These are phyloP conservation scores for Gastrolobium villosum DNA, from an alignment of 306 rosid species.

Conservation along the genomic window DNA sequence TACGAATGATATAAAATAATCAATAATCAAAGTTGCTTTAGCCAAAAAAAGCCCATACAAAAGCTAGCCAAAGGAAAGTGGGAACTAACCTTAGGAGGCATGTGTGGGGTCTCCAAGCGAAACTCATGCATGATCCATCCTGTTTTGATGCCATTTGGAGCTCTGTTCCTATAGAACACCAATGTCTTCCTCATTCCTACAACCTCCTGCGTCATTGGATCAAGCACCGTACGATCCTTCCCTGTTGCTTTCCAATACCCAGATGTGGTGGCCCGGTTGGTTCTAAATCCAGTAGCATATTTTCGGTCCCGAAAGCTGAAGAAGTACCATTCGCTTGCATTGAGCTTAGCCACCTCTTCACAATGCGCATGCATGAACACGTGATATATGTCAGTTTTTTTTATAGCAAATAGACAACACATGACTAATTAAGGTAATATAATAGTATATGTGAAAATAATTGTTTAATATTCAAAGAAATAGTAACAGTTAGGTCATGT, in stretches of 20 bases:
- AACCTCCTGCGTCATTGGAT: constrained; percentile 69
- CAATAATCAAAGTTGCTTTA: too few species aligned
- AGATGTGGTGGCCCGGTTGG: constrained; percentile 82
- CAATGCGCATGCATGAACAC: background rate
- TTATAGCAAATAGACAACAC: constrained; percentile 29
- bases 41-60: background rate
- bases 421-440: constrained; percentile 29
- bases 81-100: constrained; percentile 90
- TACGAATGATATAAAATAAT: too few species aligned
- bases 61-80: background rate
- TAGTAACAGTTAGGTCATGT: constrained; percentile 33
- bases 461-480: constrained; percentile 14
- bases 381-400: background rate
- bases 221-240: constrained; percentile 85
- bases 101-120: constrained; percentile 93
- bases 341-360: constrained; percentile 94
- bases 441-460: constrained; percentile 18
- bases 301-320: constrained; percentile 94
- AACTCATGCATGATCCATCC: constrained; percentile 99
- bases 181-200: constrained; percentile 97
- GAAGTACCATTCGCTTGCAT: constrained; percentile 95
- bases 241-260: constrained; percentile 99
- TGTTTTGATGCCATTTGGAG: constrained; percentile 94
- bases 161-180: constrained; percentile 92
- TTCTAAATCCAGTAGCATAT: constrained; percentile 89